Conservation (phyloP, 768 basidiomycete genomes). For the Auricularia sp. region DNA sequence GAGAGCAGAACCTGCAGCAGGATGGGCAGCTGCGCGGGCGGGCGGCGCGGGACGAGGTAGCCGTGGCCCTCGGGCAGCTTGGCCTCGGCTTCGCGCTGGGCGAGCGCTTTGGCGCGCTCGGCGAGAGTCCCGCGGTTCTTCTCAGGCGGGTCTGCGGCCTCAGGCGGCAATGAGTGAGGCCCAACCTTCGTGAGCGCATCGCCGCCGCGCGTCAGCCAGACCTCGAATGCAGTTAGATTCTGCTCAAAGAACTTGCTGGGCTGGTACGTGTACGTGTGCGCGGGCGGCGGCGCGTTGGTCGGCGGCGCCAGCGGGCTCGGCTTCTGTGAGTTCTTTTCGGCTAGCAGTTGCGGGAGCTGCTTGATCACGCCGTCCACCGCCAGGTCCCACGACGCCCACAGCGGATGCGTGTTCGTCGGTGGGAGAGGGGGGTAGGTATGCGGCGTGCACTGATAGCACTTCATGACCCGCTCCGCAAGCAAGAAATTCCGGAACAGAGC, state of each 20-base stretch:
- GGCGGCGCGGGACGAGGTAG: slow-evolving; percentile 74
- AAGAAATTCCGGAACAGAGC: slow-evolving; percentile 97
- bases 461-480: slow-evolving; percentile 95
- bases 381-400: slow-evolving; percentile 98
- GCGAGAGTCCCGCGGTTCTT: neutral
- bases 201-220: slow-evolving; percentile 94
- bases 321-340: slow-evolving; percentile 4
- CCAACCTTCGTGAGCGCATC: slow-evolving; percentile 73
- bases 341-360: slow-evolving; percentile 79
- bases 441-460: slow-evolving; percentile 93
- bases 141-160: slow-evolving; percentile 4
- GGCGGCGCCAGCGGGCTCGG: neutral
- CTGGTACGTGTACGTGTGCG: slow-evolving; percentile 35
- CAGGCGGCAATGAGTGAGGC: slow-evolving; percentile 56
- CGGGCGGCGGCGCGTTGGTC: slow-evolving; percentile 6
- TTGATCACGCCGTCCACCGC: slow-evolving; percentile 90
- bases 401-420: slow-evolving; percentile 88
- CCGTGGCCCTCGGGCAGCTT: slow-evolving; percentile 15
- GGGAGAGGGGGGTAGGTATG: slow-evolving; percentile 88
- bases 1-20: slow-evolving; percentile 95
- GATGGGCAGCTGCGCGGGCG: slow-evolving; percentile 95
- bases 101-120: neutral
- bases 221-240: slow-evolving; percentile 93
- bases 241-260: slow-evolving; percentile 92
- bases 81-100: neutral